phyloP scores from a whole-genome alignment of 805 yeast species.

The Candida glaebosa region DNA sequence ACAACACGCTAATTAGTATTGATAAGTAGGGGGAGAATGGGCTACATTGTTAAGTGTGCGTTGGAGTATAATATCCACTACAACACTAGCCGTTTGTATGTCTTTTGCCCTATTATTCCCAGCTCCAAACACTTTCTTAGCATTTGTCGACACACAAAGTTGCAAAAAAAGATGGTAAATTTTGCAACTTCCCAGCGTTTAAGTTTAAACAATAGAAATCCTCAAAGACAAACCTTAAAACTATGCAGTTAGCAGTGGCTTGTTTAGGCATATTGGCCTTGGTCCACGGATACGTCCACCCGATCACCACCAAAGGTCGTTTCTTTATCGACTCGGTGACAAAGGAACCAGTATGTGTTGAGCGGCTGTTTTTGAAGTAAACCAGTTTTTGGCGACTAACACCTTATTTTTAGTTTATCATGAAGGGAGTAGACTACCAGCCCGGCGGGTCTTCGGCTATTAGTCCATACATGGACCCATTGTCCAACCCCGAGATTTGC shows the following conservation, averaged over 20 bases:
- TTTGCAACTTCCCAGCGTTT: neutral
- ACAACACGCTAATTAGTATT: too few relatives aligned
- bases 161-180: neutral
- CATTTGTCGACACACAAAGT: neutral
- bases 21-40: too few relatives aligned
- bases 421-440: slow-evolving; percentile 91
- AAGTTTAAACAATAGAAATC: too few relatives aligned
- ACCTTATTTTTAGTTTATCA: slow-evolving; percentile 63
- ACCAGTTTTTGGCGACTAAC: slow-evolving; percentile 12
- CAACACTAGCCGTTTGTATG: too few relatives aligned
- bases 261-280: neutral
- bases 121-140: too few relatives aligned
- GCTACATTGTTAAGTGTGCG: too few relatives aligned
- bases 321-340: slow-evolving; percentile 77
- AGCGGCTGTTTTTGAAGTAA: neutral
- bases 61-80: too few relatives aligned
- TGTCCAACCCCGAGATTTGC: slow-evolving; percentile 69
- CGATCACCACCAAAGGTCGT: slow-evolving; percentile 65
- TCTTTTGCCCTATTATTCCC: too few relatives aligned
- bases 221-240: too few relatives aligned
- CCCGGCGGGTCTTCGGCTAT: slow-evolving; percentile 92
- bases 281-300: slow-evolving; percentile 42
- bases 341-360: slow-evolving; percentile 56
- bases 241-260: too few relatives aligned
- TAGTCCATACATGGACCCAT: slow-evolving; percentile 57